Conservation (phyloP, 2,329 filamentous ascomycete species). For the Rugonectria rugulosa region DNA sequence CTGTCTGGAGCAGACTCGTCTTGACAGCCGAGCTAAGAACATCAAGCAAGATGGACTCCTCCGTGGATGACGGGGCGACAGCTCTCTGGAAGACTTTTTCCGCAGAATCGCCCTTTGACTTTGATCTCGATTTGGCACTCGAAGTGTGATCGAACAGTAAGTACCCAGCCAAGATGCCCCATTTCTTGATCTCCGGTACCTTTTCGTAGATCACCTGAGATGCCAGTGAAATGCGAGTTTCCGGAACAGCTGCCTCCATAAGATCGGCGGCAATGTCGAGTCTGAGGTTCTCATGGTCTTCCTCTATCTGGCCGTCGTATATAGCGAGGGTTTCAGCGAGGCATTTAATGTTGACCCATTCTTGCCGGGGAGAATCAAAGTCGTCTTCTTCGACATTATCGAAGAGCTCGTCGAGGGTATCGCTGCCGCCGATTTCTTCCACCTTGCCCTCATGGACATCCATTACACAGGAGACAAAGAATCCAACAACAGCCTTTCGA, state of each 20-base stretch:
- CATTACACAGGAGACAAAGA: conserved; percentile 88
- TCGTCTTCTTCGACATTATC: conserved; percentile 77
- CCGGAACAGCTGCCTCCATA: conserved; percentile 69
- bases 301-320: conserved; percentile 77
- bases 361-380: conserved; percentile 75
- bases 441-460: conserved; percentile 81
- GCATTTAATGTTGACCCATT: conserved; percentile 93
- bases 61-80: conserved; percentile 75
- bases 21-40: conserved; percentile 86
- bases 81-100: conserved; percentile 73
- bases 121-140: conserved; percentile 59
- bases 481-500: conserved; percentile 86
- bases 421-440: conserved; percentile 84
- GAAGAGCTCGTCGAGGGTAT: conserved; percentile 75
- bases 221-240: conserved; percentile 86
- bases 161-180: conserved; percentile 90
- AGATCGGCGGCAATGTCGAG: conserved; percentile 61
- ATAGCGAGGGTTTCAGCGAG: conserved; percentile 82
- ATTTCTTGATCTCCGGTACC: conserved; percentile 80
- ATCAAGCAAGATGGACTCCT: conserved; percentile 87
- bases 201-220: conserved; percentile 86
- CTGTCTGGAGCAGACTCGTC: conserved; percentile 70
- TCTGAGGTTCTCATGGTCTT: conserved; percentile 59
- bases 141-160: conserved; percentile 90
- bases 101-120: conserved; percentile 58